phyloP scores from a whole-genome alignment of 257 asterid genomes.

The Petunia secreta region DNA sequence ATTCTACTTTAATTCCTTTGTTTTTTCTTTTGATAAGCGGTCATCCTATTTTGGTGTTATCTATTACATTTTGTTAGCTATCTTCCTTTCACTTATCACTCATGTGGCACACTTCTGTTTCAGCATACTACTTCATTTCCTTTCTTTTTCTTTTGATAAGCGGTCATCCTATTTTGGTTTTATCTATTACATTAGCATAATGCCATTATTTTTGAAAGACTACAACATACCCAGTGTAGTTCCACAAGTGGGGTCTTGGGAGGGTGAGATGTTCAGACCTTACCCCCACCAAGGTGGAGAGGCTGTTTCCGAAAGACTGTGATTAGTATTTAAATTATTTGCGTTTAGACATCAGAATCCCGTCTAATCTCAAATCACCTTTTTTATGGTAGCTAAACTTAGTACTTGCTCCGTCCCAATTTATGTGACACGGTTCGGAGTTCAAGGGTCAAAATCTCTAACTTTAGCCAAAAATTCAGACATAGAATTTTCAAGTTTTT shows the following conservation, averaged over 20 bases:
- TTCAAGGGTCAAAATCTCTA: no score
- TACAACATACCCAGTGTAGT: no score
- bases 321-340: neutral
- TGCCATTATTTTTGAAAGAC: neutral
- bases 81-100: neutral
- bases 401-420: neutral
- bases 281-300: no score
- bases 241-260: no score
- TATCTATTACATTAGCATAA: neutral
- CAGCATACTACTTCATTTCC: neutral
- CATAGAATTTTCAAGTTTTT: no score
- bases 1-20: neutral
- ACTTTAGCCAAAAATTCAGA: no score
- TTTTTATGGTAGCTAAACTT: neutral
- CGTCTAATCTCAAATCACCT: neutral
- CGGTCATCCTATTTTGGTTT: neutral
- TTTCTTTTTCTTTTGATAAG: neutral
- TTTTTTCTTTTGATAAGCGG: neutral
- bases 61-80: neutral
- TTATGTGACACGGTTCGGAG: no score
- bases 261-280: no score
- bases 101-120: neutral
- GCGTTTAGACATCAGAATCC: conserved; percentile 17
- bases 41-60: conserved; percentile 1
- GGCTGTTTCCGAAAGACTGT: neutral